phyloP scores from a whole-genome alignment of 148 eudicot genomes.

The Heliamphora exappendiculata region DNA sequence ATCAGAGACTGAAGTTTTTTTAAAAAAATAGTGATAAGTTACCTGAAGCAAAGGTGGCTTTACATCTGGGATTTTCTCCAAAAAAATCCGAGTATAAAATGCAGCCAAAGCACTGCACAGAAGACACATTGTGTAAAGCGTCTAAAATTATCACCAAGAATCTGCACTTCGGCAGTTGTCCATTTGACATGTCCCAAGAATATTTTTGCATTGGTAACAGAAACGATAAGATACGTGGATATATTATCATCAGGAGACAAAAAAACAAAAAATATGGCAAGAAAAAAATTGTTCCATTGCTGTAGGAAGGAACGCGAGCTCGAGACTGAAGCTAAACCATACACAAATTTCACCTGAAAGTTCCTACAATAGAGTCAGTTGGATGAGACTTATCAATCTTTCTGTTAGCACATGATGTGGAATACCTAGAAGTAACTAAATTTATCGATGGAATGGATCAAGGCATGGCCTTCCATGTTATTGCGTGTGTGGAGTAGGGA shows the following conservation, averaged over 20 bases:
- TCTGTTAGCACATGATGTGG: neutral
- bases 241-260: neutral
- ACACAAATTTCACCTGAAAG: neutral
- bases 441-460: neutral
- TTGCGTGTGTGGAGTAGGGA: neutral
- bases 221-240: neutral
- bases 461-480: neutral
- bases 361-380: neutral
- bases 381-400: neutral
- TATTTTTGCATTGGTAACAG: neutral
- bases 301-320: neutral
- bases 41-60: constrained; percentile 96
- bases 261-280: neutral
- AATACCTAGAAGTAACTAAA: neutral
- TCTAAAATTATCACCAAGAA: neutral
- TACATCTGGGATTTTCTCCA: constrained; percentile 56
- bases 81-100: constrained; percentile 81
- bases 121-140: constrained; percentile 2
- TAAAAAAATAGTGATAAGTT: constrained; percentile 5
- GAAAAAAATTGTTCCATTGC: neutral
- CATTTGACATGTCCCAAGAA: neutral
- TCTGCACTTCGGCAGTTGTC: neutral
- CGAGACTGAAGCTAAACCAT: neutral
- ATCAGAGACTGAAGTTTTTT: neutral
- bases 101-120: constrained; percentile 88